These are phyloP conservation scores for Pythium diclinum DNA, from an alignment of 352 stramenopile species.

Conservation along the genomic window DNA sequence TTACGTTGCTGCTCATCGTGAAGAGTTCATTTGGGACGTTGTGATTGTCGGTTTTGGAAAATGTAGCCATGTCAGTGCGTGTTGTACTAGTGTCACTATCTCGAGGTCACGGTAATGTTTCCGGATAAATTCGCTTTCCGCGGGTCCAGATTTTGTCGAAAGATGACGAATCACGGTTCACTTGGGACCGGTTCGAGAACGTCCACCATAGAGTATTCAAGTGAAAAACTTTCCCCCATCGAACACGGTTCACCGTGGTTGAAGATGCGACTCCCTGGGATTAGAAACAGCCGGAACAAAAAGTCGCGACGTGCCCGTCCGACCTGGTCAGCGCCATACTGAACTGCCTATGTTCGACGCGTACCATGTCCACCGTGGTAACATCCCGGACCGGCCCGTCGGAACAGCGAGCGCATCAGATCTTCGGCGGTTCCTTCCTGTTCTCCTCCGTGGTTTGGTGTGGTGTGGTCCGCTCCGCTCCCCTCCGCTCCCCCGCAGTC, in stretches of 20 bases:
- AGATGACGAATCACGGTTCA: not conserved
- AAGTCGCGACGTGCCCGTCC: constrained; percentile 6
- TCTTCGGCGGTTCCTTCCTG: constrained; percentile 2
- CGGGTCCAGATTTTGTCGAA: not conserved
- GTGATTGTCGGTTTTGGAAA: not conserved
- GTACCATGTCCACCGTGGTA: constrained; percentile 12
- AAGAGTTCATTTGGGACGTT: not conserved
- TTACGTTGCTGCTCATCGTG: not conserved
- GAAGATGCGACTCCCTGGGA: constrained; percentile 14
- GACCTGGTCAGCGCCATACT: constrained; percentile 3
- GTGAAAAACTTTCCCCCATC: not conserved
- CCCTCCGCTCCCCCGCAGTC: not conserved
- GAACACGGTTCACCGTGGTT: constrained; percentile 8
- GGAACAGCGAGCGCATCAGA: constrained; percentile 4
- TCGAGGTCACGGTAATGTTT: not conserved
- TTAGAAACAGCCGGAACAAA: constrained; percentile 4
- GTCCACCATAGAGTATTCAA: constrained; percentile 11
- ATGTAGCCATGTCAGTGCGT: not conserved
- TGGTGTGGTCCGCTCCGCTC: not conserved
- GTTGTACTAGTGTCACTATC: not conserved
- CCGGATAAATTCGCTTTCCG: not conserved
- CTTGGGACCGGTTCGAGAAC: constrained; percentile 15
- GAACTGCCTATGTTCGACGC: constrained; percentile 2
- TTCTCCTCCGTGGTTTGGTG: not conserved
- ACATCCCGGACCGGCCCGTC: not conserved